Base-by-base conservation (phyloP, 805 yeast species). In the Kodamaea hsintzibuensis region DNA sequence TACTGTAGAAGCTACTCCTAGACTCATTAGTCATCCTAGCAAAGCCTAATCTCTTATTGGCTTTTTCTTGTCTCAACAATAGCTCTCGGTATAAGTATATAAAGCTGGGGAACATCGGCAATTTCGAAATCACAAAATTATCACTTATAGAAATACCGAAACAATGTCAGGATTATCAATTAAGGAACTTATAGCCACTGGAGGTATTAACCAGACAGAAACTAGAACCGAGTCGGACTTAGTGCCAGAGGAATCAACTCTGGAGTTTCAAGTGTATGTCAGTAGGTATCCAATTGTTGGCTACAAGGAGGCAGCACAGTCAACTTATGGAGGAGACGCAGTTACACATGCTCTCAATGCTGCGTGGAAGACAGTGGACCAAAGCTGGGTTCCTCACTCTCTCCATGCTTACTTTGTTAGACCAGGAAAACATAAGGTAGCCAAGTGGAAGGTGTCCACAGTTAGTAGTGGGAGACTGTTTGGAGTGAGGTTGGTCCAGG, bases 261-360 rank as follows among this genome's bases (percentile, higher is more conserved):
- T 16, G n/a, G 25, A 40, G 5, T 13, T 17, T 12, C 25, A 17
- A 17, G 25, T 40, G 14, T 60, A 52, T 33, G 44, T 47, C 12
- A 69, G 68, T 7, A 62, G 61, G 22, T 59, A 65, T 52, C 68
- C 69, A 4, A 56, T 66, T 50, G 62, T 64, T 48, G 55, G 62
- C 9, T 60, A 61, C 42, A 49, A 50, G 7, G 54, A 51, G 10
- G 66, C 54, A 3, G 58, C 59, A 17, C 53, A 69, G 17, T 69
- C 69, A 2, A 60, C 63, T 0, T 68, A 63, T 43, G 72, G 72
- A 3, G 72, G 71, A 2, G 72, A 68, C 52, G 55, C 65, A 17
- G 60, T 64, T n/a, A 57, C 61, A 13, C 69, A 66, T 52, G 58
- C 59, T 12, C 43, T 68, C 30, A 39, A 60, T 22, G 72, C 69